Evolutionary conservation across 805 yeast genomes (phyloP), one percentile per base, ranked within the genome.

Genomic region (Metschnikowia noctiluminum): DNA sequence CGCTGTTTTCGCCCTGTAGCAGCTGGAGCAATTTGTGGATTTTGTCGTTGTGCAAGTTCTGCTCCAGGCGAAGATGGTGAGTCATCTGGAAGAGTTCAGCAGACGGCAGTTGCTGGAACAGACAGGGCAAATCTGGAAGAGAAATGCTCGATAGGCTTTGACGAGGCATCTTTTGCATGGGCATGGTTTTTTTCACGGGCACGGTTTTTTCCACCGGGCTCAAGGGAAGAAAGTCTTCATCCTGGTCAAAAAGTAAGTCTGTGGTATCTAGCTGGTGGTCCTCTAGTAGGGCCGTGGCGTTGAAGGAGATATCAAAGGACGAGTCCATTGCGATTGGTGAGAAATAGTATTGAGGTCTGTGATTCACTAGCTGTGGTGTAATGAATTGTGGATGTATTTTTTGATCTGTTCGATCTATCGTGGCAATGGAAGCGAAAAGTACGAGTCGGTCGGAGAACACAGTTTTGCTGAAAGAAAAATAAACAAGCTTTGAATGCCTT

Each of bases 11-110:
- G 15, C 61, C 59, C 14, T 46, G 52, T 27, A 64, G 65, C 46
- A 75, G 58, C 45, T 68, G 61, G 26, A 73, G 62, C 53, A 74
- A 61, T 46, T 69, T 70, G 32, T 66, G 70, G 36, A 73, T 62
- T 50, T 73, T 73, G 52, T 65, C 61, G 46, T 70, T 69, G 38
- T 62, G 61, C 30, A 71, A 57, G 35, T 51, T 61, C 21, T 55
- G 58, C 30, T 55, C 56, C 28, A 52, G 40, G 46, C 67, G 60
- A 28, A 60, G 52, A 40, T 54, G 61, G 40, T 57, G 58, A 1
- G 70, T 65, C 28, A 63, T 62, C 54, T 63, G 71, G 46, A 70
- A 70, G 16, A 70, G 59, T 40, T 63, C 73, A 50, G 61, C 63
- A 12, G 70, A 38, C 14, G 45, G 43, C 49, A 43, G 47, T 43